These are phyloP conservation scores for Saccharomycopsis oosterbeekiorum DNA, from an alignment of 805 yeast species.

Conservation along the genomic window DNA sequence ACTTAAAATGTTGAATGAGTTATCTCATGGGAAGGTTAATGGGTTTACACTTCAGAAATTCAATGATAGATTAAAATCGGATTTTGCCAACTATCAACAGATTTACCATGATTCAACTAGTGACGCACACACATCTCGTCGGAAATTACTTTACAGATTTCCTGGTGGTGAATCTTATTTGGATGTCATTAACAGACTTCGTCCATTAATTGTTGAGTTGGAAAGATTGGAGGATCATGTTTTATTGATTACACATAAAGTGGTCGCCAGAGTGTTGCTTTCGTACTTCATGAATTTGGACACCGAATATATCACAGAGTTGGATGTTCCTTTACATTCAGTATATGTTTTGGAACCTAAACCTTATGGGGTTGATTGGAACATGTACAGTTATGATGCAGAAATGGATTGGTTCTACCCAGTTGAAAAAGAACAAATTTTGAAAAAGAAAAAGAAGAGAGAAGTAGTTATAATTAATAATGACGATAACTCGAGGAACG, in stretches of 20 bases:
- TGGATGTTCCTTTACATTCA: constrained; percentile 90
- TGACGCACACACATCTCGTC: constrained; percentile 35
- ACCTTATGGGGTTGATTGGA: constrained; percentile 94
- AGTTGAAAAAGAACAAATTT: constrained; percentile 36
- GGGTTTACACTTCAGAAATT: constrained; percentile 88
- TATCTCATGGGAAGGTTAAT: constrained; percentile 87
- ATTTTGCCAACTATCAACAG: constrained; percentile 40
- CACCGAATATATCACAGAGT: constrained; percentile 71
- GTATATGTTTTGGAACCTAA: constrained; percentile 84
- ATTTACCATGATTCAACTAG: constrained; percentile 22
- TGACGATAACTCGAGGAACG: not conserved
- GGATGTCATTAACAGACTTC: constrained; percentile 82
- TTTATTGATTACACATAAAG: constrained; percentile 78
- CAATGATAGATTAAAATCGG: constrained; percentile 58
- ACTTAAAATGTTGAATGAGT: constrained; percentile 86
- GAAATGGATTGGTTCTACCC: constrained; percentile 65
- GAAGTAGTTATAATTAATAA: constrained; percentile 7
- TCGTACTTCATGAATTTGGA: constrained; percentile 84
- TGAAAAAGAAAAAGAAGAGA: constrained; percentile 31
- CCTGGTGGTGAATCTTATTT: constrained; percentile 97
- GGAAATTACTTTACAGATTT: constrained; percentile 77
- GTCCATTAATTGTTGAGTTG: constrained; percentile 86
- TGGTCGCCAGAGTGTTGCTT: constrained; percentile 75
- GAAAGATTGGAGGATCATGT: constrained; percentile 88
- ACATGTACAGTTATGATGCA: constrained; percentile 81